These are phyloP conservation scores for Monilinia aucupariae DNA, from an alignment of 2,329 filamentous ascomycete genomes.

Conservation along the genomic window DNA sequence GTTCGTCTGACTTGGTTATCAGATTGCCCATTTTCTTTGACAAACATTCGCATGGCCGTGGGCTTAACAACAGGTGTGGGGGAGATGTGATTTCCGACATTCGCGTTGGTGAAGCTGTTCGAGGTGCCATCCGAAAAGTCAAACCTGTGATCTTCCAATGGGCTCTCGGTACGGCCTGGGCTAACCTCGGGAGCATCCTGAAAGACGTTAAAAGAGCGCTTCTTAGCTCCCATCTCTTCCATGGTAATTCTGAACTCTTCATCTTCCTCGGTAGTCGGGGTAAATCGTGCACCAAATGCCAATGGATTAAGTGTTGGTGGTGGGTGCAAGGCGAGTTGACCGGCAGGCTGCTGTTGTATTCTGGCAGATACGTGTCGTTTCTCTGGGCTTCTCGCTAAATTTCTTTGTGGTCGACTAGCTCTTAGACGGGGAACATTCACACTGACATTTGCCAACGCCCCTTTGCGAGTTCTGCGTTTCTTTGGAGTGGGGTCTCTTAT, in stretches of 20 bases:
- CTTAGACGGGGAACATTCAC: constrained; percentile 29
- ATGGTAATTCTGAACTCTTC: constrained; percentile 34
- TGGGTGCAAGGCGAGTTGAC: constrained; percentile 19
- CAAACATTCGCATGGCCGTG: constrained; percentile 21
- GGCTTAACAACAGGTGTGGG: constrained; percentile 29
- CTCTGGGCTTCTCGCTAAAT: constrained; percentile 19
- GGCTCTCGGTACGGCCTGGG: constrained; percentile 33
- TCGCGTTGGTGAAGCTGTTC: constrained; percentile 20
- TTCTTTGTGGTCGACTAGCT: constrained; percentile 20
- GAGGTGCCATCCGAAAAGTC: constrained; percentile 29
- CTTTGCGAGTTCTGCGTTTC: constrained; percentile 30
- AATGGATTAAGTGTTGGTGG: constrained; percentile 27
- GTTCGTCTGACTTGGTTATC: constrained; percentile 23
- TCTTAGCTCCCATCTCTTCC: constrained; percentile 28
- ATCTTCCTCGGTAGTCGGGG: constrained; percentile 30
- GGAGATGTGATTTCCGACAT: constrained; percentile 21
- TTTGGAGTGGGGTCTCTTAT: constrained; percentile 26
- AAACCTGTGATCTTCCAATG: constrained; percentile 33
- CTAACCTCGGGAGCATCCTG: constrained; percentile 31
- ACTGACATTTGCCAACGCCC: constrained; percentile 24
- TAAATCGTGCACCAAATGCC: constrained; percentile 23
- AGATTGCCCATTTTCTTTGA: constrained; percentile 29
- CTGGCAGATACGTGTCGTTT: constrained; percentile 21
- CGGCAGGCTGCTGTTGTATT: constrained; percentile 8
- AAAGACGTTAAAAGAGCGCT: constrained; percentile 31